Conservation (phyloP, 75 land plant species). For the Pseudotsuga menziesii region DNA sequence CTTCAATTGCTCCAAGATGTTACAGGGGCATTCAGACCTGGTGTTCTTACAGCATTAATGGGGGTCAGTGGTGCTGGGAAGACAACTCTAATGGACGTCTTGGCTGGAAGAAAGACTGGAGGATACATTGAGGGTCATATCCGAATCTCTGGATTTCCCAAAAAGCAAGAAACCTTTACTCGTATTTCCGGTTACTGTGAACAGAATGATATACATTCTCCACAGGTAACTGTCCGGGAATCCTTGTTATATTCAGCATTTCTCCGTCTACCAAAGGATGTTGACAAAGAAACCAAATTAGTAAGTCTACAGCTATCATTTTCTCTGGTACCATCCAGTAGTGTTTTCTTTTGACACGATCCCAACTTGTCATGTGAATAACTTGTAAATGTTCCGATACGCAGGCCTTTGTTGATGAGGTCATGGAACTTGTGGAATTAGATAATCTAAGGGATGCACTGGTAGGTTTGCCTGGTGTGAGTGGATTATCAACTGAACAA, state of each 20-base stretch:
- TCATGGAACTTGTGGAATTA: slow-evolving; percentile 77
- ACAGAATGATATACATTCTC: slow-evolving; percentile 82
- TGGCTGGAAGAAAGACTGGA: slow-evolving; percentile 87
- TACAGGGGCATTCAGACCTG: slow-evolving; percentile 75
- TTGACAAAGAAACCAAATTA: slow-evolving; percentile 38
- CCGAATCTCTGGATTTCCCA: slow-evolving; percentile 74
- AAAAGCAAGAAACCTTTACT: slow-evolving; percentile 75
- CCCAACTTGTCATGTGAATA: not conserved
- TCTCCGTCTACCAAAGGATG: slow-evolving; percentile 67
- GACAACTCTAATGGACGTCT: slow-evolving; percentile 86
- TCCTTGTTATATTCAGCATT: slow-evolving; percentile 78
- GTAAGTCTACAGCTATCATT: slow-evolving; percentile 18
- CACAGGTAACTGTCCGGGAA: slow-evolving; percentile 72
- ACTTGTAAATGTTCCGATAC: not conserved
- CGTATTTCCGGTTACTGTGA: slow-evolving; percentile 83
- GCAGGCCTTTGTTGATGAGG: slow-evolving; percentile 72
- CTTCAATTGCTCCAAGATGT: slow-evolving; percentile 65
- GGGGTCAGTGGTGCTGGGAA: slow-evolving; percentile 93
- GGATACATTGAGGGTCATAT: slow-evolving; percentile 87
- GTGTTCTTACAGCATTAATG: slow-evolving; percentile 77
- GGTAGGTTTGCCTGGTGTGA: slow-evolving; percentile 74
- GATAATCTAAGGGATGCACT: slow-evolving; percentile 55
- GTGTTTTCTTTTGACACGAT: not conserved
- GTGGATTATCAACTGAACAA: slow-evolving; percentile 84
- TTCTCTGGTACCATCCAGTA: not conserved